phyloP scores from a whole-genome alignment of 1,284 basidiomycete genomes.

The Phylloboletellus chloephorus region DNA sequence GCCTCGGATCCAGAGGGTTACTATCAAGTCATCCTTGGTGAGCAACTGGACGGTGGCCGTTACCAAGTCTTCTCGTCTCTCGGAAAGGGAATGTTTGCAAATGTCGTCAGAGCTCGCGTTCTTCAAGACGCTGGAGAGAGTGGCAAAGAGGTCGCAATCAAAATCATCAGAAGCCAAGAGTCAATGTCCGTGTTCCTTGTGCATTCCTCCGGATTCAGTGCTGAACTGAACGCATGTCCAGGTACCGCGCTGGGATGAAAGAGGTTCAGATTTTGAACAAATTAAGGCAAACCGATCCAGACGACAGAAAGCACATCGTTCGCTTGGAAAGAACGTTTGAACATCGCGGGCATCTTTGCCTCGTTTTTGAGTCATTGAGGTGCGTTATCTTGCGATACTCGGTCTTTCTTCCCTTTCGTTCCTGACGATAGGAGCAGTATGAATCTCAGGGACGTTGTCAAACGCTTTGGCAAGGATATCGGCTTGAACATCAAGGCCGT shows the following conservation, averaged over 20 bases:
- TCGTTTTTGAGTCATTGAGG: slow-evolving; percentile 95
- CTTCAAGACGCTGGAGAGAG: slow-evolving; percentile 62
- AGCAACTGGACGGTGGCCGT: slow-evolving; percentile 85
- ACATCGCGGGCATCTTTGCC: slow-evolving; percentile 92
- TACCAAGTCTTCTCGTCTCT: slow-evolving; percentile 94
- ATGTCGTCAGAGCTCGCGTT: slow-evolving; percentile 88
- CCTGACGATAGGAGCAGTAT: slow-evolving; percentile 52
- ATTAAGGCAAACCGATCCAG: slow-evolving; percentile 83
- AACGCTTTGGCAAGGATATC: slow-evolving; percentile 98
- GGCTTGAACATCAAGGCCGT: slow-evolving; percentile 96
- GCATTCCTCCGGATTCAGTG: slow-evolving; percentile 4
- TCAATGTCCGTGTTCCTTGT: slow-evolving; percentile 70
- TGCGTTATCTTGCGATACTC: slow-evolving; percentile 33
- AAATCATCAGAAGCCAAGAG: slow-evolving; percentile 94
- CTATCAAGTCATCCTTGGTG: slow-evolving; percentile 91
- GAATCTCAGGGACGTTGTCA: slow-evolving; percentile 97
- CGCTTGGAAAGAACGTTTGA: slow-evolving; percentile 92
- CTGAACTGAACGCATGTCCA: slow-evolving; percentile 32
- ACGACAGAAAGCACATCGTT: slow-evolving; percentile 95
- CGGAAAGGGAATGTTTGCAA: slow-evolving; percentile 98
- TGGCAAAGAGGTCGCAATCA: slow-evolving; percentile 92
- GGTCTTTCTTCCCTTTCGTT: slow-evolving; percentile 4
- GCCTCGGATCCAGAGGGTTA: slow-evolving; percentile 92
- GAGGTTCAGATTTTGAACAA: slow-evolving; percentile 88
- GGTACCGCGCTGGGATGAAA: slow-evolving; percentile 93